Percentiles rank a stretch among this genome's conserved stretches.
These are phyloP conservation scores for Melocanna baccifera DNA, from an alignment of 176 grass and related monocot species.

Conservation along the genomic window DNA sequence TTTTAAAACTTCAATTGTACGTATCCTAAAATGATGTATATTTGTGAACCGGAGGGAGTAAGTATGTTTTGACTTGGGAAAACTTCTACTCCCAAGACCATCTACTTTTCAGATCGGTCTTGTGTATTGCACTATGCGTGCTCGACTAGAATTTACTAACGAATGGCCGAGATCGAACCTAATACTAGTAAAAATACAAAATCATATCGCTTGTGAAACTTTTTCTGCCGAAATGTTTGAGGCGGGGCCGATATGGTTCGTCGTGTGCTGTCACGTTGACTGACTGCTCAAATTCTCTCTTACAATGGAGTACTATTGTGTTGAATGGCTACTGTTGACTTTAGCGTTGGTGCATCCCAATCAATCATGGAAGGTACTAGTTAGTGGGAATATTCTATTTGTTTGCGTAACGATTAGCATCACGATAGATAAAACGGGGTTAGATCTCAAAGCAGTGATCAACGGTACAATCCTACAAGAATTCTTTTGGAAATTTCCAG, in stretches of 20 bases:
- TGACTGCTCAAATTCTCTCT: too few species aligned
- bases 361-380: background rate
- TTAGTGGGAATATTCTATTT: background rate
- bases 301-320: background rate
- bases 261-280: too few species aligned
- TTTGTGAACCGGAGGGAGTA: background rate
- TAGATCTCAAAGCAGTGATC: background rate
- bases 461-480: background rate
- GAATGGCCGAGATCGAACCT: background rate
- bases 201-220: too few species aligned
- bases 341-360: background rate
- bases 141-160: background rate
- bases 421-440: background rate
- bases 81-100: background rate
- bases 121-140: background rate
- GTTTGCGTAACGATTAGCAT: background rate
- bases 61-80: background rate
- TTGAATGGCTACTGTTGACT: conserved; percentile 15
- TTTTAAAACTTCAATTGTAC: too few species aligned
- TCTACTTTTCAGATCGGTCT: background rate
- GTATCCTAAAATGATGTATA: too few species aligned
- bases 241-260: accelerated
- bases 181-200: background rate
- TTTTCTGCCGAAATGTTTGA: too few species aligned
- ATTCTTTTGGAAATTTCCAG: background rate